Evolutionary conservation across 2,329 filamentous ascomycete genomes (phyloP), one percentile per base, ranked within the genome.

Genomic region (Aschersonia sp.): DNA sequence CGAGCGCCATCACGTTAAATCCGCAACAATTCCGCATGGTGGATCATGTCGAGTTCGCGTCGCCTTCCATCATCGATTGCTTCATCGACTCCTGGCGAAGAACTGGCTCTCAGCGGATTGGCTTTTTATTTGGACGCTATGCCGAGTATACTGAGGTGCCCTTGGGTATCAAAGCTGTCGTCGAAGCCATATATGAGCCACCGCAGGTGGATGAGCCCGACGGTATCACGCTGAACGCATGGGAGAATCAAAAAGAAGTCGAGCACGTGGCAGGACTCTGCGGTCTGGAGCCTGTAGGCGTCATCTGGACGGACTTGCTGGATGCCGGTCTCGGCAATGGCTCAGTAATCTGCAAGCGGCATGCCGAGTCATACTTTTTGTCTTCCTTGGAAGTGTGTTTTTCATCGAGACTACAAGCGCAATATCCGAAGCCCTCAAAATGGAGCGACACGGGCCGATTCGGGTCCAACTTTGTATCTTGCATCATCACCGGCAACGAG

Each of bases 391-490:
- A 98, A 64, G 83, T 97, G 51, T 81, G 80, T 53, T 97, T 96
- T 63, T 85, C 89, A 1, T 83, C 92, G 22, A 79, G 88, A 44
- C 75, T 94, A 51, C 92, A 98, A 66, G 87, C 87, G 6, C 81
- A 85, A 58, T 79, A 95, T 56, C 89, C 90, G 1, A 90, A 94
- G 57, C 73, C 87, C 14, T 92, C 87, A 7, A 97, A 96, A 64
- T 98, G 92, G 90, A 95, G 90, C 62, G 89, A 96, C 58, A 94
- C 86, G 3, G 92, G 90, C 43, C 78, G 78, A 48, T 98, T 96
- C 59, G 92, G 92, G 14, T 97, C 90, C 45, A 92, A 94, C 60
- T 97, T 97, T 62, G 89, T 98, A 44, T 97, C 92, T 0, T 98
- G 92, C 63, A 81, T 98, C 42, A 76, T 98, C 51, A 90, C 87